Base-by-base conservation (phyloP, 2,329 filamentous ascomycete species). In the Zelopaecilomyces penicillatus region DNA sequence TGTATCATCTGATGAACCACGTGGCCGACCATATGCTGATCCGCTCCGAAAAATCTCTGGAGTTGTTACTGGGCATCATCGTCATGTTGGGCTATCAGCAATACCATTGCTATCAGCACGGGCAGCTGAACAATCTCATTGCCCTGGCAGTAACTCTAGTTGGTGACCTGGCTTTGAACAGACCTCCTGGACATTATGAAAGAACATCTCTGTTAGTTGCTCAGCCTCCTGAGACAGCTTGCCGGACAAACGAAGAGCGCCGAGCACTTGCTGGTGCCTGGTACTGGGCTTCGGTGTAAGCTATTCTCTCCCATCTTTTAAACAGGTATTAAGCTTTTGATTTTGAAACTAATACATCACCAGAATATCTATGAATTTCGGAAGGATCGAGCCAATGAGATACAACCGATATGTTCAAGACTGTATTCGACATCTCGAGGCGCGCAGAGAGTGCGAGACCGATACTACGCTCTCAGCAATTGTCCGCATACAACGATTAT, bases 261-360 rank as follows among this genome's bases (percentile, higher is more conserved):
- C 65, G 76, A n/a, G 65, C 69, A 0, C 61, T 78, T 1, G 60
- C 76, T 1, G 76, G 73, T 0, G 69, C 73, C 2, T 80, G 75
- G 69, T 78, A 76, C 47, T 49, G 79, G 30, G 70, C 65, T 10
- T 76, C 73, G 7, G 65, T 68, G 75, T 78, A 60, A 54, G 71
- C 60, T 9, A 19, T 19, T 19, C 19, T 19, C 19, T 19, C 19
- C 19, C 19, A 19, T 19, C 19, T 19, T 19, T 19, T 19, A 19
- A 19, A 19, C 19, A 19, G 19, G 19, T 19, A 19, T 19, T 19
- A 19, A 19, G 19, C 19, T 19, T 19, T 19, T 19, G 19, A 19
- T 19, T 19, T 19, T 19, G 19, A 19, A 19, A 19, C 19, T 19
- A 19, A 19, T 19, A 19, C 6, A 6, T 12, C 5, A 19, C 10